Percentiles rank a stretch among this genome's conserved stretches.
Evolutionary conservation across 345 rosid genomes (phyloP).

Genomic region (Eutrema japonicum): DNA sequence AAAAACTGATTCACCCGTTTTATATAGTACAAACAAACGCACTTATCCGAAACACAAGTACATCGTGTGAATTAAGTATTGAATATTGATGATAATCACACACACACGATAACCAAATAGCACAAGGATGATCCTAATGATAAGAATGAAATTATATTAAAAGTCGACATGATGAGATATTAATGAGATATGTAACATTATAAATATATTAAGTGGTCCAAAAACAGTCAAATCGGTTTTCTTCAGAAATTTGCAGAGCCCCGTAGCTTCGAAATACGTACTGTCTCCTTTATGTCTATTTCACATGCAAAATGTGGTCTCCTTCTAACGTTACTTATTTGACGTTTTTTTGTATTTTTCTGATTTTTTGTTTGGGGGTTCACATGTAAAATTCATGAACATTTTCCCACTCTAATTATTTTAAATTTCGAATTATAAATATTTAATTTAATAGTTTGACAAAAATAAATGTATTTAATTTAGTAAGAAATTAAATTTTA

Average conservation of each 20-base stretch:
- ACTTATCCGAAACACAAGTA: not conserved
- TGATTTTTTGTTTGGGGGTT: not conserved
- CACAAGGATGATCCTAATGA: conserved; percentile 16
- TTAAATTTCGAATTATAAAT: not conserved
- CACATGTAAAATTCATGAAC: conserved; percentile 33
- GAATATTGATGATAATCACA: not conserved
- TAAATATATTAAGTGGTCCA: not conserved
- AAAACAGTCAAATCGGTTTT: conserved; percentile 22
- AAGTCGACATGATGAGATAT: conserved; percentile 7
- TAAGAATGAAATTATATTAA: conserved; percentile 2
- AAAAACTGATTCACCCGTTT: not conserved
- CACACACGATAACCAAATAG: not conserved
- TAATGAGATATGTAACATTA: not conserved
- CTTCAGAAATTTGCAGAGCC: conserved; percentile 32
- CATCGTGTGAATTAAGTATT: conserved; percentile 9
- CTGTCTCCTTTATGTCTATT: conserved; percentile 41
- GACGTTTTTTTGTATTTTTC: conserved; percentile 42
- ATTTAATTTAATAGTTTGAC: not conserved
- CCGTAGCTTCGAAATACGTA: conserved; percentile 36
- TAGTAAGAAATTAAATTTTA: not conserved
- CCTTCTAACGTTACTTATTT: conserved; percentile 43
- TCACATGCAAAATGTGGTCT: conserved; percentile 42
- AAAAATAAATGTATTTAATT: not conserved
- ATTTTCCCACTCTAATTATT: conserved; percentile 33
- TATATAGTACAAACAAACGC: not conserved